Percentiles rank a stretch among this genome's conserved stretches.
Conservation (phyloP, 1,139 yeast genomes). For the Blastobotrys niveus region DNA sequence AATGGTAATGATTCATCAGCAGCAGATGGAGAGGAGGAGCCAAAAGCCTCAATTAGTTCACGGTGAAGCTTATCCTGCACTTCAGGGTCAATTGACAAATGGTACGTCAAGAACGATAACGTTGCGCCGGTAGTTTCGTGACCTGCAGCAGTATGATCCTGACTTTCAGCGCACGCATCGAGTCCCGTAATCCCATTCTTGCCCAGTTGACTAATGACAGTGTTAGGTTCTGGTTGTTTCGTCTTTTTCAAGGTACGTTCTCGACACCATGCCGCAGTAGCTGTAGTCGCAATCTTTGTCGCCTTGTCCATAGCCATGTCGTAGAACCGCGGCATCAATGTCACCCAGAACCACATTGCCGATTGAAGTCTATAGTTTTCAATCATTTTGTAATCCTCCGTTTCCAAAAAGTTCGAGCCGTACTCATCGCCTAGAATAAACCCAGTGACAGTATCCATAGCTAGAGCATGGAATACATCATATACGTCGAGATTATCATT, state of each 20-base stretch:
- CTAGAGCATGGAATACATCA: constrained; percentile 59
- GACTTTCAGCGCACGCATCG: constrained; percentile 42
- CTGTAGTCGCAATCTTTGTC: constrained; percentile 38
- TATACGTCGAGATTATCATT: constrained; percentile 45
- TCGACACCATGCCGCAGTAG: constrained; percentile 49
- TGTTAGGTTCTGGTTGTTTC: constrained; percentile 32
- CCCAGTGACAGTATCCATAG: constrained; percentile 63
- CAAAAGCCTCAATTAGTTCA: constrained; percentile 38
- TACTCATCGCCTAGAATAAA: constrained; percentile 51
- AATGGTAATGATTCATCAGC: constrained; percentile 17
- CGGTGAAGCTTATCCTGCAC: constrained; percentile 42
- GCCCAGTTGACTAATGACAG: constrained; percentile 38
- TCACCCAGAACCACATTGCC: constrained; percentile 66
- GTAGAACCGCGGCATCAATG: constrained; percentile 54
- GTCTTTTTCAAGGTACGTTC: constrained; percentile 25
- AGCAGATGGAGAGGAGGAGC: constrained; percentile 11
- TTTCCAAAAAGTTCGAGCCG: constrained; percentile 39
- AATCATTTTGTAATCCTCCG: constrained; percentile 31
- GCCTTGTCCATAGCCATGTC: constrained; percentile 43
- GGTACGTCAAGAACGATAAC: constrained; percentile 54
- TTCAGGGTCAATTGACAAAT: constrained; percentile 47
- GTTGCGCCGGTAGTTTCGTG: constrained; percentile 74
- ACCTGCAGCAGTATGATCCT: constrained; percentile 59
- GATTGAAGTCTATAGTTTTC: constrained; percentile 49
- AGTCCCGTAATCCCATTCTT: constrained; percentile 29